Evolutionary conservation across 1,284 basidiomycete genomes (phyloP).

Genomic region (Earliella scabrosa): DNA sequence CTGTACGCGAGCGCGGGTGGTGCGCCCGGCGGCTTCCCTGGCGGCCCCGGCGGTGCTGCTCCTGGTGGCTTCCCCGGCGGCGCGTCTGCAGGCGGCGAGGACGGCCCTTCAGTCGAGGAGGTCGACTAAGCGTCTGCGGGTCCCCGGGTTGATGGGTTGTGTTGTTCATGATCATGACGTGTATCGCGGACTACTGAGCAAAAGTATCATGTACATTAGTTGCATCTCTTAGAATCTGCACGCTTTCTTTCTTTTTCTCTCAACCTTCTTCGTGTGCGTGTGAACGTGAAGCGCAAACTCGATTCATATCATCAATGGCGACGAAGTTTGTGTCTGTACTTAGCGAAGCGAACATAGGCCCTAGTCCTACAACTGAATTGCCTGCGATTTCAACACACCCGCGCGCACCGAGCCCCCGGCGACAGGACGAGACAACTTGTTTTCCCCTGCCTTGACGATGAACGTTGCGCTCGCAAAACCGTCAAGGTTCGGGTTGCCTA

Average conservation of each 20-base stretch:
- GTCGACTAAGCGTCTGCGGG: conserved; percentile 60
- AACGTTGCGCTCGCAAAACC: conserved; percentile 53
- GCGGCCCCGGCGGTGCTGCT: conserved; percentile 43
- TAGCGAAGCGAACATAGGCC: too few relatives aligned
- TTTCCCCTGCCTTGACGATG: conserved; percentile 48
- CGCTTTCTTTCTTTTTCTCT: conserved; percentile 11
- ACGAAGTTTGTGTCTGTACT: too few relatives aligned
- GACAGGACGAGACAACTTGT: conserved; percentile 59
- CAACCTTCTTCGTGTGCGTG: neutral
- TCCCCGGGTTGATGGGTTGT: conserved; percentile 4
- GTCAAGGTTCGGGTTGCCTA: conserved; percentile 51
- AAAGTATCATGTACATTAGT: conserved; percentile 28
- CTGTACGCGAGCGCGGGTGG: conserved; percentile 83
- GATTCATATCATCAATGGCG: too few relatives aligned
- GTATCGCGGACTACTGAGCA: conserved; percentile 22
- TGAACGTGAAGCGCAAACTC: too few relatives aligned
- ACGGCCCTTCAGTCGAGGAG: conserved; percentile 89
- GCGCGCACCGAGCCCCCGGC: conserved; percentile 51
- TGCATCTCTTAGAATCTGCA: conserved; percentile 22
- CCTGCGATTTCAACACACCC: conserved; percentile 41
- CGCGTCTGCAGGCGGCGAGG: conserved; percentile 54
- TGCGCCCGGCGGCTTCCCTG: conserved; percentile 53
- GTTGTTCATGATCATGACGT: conserved; percentile 19
- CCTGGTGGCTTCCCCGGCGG: conserved; percentile 50
- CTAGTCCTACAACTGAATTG: too few relatives aligned